These are phyloP conservation scores for Emmonsiellopsis sp. DNA, from an alignment of 2,329 filamentous ascomycete genomes.

Conservation along the genomic window DNA sequence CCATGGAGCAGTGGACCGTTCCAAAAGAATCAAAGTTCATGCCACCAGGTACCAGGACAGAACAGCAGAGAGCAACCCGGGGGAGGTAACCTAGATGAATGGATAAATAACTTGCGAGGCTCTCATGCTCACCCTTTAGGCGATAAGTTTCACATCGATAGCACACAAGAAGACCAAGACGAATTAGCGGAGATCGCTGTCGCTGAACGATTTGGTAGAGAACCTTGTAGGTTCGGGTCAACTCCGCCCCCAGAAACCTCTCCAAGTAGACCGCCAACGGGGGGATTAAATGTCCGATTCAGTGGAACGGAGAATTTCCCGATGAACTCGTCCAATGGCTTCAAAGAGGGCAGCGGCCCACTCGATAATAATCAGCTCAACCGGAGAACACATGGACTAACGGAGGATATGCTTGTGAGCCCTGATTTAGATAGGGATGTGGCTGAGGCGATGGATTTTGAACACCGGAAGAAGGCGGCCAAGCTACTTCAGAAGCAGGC, in stretches of 20 bases:
- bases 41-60: not conserved
- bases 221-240: not conserved
- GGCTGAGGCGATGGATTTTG: slow-evolving; percentile 29
- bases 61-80: not conserved
- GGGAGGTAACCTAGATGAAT: not conserved
- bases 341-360: not conserved
- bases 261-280: not conserved
- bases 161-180: not conserved
- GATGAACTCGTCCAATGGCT: not conserved
- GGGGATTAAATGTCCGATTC: not conserved
- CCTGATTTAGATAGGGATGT: slow-evolving; percentile 13
- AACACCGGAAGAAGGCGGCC: slow-evolving; percentile 28
- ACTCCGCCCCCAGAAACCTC: not conserved
- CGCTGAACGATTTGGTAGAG: not conserved
- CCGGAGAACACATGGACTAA: slow-evolving; percentile 1
- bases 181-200: not conserved
- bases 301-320: not conserved
- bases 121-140: not conserved
- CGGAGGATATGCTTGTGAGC: slow-evolving; percentile 1
- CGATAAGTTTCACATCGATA: not conserved
- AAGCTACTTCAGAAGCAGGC: slow-evolving; percentile 19
- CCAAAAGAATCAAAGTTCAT: not conserved
- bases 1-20: not conserved
- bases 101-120: not conserved
- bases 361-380: not conserved